Percentiles rank a stretch among this genome's conserved stretches.
Evolutionary conservation across 129 eudicot species (phyloP).

Genomic region (Escallonia herrerae): DNA sequence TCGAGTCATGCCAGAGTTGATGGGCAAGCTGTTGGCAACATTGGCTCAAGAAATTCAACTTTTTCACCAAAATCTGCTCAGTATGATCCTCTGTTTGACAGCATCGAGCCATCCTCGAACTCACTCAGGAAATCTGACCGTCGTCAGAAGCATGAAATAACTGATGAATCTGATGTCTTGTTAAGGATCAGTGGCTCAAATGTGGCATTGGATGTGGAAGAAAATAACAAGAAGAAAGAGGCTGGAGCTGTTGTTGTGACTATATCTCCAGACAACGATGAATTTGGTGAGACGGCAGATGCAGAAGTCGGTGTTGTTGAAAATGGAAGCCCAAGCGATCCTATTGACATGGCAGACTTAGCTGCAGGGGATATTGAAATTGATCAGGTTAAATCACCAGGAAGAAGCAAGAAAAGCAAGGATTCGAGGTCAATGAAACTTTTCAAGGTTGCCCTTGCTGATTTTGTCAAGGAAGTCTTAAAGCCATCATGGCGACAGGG

Average conservation of each 20-base stretch:
- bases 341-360: constrained; percentile 35
- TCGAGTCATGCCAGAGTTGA: constrained; percentile 32
- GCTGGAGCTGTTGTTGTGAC: constrained; percentile 27
- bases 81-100: constrained; percentile 80
- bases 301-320: constrained; percentile 82
- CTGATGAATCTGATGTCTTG: constrained; percentile 26
- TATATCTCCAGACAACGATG: constrained; percentile 47
- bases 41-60: constrained; percentile 20
- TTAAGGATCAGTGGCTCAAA: constrained; percentile 32
- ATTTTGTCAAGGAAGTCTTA: constrained; percentile 86
- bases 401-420: constrained; percentile 52
- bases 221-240: constrained; percentile 31
- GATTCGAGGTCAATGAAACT: constrained; percentile 76
- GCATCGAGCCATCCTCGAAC: constrained; percentile 61
- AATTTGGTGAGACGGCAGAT: constrained; percentile 89
- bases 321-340: constrained; percentile 64
- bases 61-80: constrained; percentile 33
- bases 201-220: constrained; percentile 34
- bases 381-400: constrained; percentile 58
- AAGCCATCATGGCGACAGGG: constrained; percentile 99
- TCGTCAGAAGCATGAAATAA: constrained; percentile 26
- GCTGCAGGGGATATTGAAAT: constrained; percentile 69
- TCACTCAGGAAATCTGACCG: constrained; percentile 26
- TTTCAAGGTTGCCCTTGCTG: constrained; percentile 71
- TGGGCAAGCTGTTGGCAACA: constrained; percentile 22